Evolutionary conservation across 768 basidiomycete species (phyloP).

Genomic region (Cytidiella melzeri): DNA sequence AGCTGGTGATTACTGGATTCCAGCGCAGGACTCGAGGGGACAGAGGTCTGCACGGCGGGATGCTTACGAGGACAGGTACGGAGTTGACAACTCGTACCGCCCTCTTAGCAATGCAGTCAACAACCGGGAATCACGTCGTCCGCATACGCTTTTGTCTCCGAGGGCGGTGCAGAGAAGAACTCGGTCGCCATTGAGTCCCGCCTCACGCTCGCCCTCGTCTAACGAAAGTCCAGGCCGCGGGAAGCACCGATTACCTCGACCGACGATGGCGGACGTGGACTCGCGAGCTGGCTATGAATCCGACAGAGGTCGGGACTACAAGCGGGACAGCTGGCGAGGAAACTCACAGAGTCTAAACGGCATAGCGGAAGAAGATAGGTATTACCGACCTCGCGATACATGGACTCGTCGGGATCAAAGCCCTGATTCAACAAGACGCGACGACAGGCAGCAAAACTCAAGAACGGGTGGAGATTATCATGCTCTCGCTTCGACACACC

Average conservation of each 20-base stretch:
- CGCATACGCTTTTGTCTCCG: conserved; percentile 3
- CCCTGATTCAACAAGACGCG: not conserved
- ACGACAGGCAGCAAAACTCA: not conserved
- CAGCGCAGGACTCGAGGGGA: not conserved
- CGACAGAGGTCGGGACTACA: conserved; percentile 5
- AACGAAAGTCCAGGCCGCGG: conserved; percentile 16
- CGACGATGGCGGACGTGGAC: conserved; percentile 13
- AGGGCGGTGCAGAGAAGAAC: conserved; percentile 6
- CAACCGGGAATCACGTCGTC: conserved; percentile 2
- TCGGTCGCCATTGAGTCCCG: conserved; percentile 19
- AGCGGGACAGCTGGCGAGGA: conserved; percentile 1
- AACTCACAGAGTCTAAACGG: too few relatives aligned
- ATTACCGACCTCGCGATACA: not conserved
- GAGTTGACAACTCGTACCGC: conserved; percentile 25
- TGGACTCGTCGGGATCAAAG: not conserved
- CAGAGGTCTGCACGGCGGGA: conserved; percentile 10
- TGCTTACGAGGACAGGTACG: conserved; percentile 20
- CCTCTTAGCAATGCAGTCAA: conserved; percentile 9
- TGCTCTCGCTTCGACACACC: conserved; percentile 19
- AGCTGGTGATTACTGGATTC: conserved; percentile 9
- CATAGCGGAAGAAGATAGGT: not conserved
- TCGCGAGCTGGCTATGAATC: conserved; percentile 8
- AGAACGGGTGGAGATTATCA: conserved; percentile 12
- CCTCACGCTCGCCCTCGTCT: conserved; percentile 21
- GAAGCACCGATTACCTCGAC: conserved; percentile 27